A percentile compares a stretch with the other conserved stretches of the same genome.
These are phyloP conservation scores for Alloascoidea africana DNA, from an alignment of 805 yeast species.

Conservation along the genomic window DNA sequence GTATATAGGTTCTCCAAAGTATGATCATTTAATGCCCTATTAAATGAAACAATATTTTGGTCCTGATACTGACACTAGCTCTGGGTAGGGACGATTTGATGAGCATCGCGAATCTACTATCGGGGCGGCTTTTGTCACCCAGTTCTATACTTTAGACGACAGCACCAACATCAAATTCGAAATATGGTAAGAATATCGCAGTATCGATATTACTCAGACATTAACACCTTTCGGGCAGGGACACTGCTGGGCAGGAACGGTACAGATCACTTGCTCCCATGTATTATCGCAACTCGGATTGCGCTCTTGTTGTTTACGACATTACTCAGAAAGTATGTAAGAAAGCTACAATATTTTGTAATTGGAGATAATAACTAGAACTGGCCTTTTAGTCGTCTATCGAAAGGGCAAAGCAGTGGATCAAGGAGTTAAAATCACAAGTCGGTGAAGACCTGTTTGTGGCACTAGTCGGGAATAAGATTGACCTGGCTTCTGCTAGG, in stretches of 20 bases:
- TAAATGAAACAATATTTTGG: background rate
- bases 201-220: background rate
- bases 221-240: constrained; percentile 16
- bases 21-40: too few species aligned
- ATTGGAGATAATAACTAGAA: too few species aligned
- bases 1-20: constrained; percentile 52
- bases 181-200: constrained; percentile 36
- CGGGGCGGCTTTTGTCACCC: constrained; percentile 75
- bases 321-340: constrained; percentile 51
- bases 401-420: constrained; percentile 61
- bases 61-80: background rate
- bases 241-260: constrained; percentile 77
- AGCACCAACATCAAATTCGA: constrained; percentile 50
- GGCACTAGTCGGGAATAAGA: constrained; percentile 65
- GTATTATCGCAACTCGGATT: constrained; percentile 72
- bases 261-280: constrained; percentile 68
- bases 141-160: constrained; percentile 40
- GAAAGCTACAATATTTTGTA: too few species aligned
- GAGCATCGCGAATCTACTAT: constrained; percentile 67
- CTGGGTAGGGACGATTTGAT: constrained; percentile 38
- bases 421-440: constrained; percentile 43
- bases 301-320: constrained; percentile 68
- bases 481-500: constrained; percentile 41
- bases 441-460: constrained; percentile 26
- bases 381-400: too few species aligned